Evolutionary conservation across 768 basidiomycete genomes (phyloP), one percentile per base, ranked within the genome.

Genomic region (Podaxis carcinomalis): DNA sequence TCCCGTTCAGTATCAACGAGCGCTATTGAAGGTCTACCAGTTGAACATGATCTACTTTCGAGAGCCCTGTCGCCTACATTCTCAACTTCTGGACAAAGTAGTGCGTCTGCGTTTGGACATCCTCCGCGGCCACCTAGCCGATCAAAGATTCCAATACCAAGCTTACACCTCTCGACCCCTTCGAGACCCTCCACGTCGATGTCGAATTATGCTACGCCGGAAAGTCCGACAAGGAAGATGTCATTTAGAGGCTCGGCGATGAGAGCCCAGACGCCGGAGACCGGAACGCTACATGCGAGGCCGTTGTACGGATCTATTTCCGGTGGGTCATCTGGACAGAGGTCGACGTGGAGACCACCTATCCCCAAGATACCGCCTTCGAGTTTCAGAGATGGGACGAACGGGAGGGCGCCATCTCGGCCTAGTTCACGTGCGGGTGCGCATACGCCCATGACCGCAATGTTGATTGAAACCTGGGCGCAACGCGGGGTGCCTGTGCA

Each of bases 111-210:
- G 32, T 75, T 70, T 49, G 66, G 71, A 13, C 87, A 86, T 68
- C 84, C 84, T 28, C 82, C 85, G 10, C 81, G 91, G 36, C 91
- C 91, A 28, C 90, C 91, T 1, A 92, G 91, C 67, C 83, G 89
- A 57, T 93, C 92, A 4, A 88, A 84, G 84, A 92, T 93, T 59
- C 91, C 91, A 21, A 80, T 92, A 25, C 91, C 92, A 6, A 86
- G 81, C 64, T 77, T 92, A 2, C 87, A 89, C 57, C 74, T 90
- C 42, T 88, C 91, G 1, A 80, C 81, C 0, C 85, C 90, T 1
- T 80, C 88, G 5, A 83, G 89, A 82, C 92, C 91, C 5, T 61
- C 59, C 14, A 61, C 59, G 14, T 54, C 59, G 1, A 37, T 61
- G 53, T 61, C 59, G 14, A 61, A 55, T 19, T 51, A 63, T 14